Evolutionary conservation across 1,139 yeast genomes (phyloP).

Genomic region (Saccharomycopsis hybrid): DNA sequence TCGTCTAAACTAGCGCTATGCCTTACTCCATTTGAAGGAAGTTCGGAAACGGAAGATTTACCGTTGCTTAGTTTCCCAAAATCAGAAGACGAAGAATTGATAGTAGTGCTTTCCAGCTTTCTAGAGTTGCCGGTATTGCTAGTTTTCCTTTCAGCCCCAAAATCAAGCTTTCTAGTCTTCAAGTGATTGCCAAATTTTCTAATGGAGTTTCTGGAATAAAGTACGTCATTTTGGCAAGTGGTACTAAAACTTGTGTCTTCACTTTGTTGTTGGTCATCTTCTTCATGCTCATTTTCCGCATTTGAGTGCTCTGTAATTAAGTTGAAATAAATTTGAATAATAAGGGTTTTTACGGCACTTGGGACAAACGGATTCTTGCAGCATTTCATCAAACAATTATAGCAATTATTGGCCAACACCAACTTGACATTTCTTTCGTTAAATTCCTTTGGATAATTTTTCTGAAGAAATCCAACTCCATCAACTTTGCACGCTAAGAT

Average conservation of each 20-base stretch:
- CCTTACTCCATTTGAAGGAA: too few species aligned
- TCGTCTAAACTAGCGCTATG: too few species aligned
- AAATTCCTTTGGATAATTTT: too few species aligned
- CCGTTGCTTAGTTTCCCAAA: too few species aligned
- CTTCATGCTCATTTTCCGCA: slow-evolving; percentile 2
- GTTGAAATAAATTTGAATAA: slow-evolving; percentile 15
- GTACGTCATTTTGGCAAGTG: not conserved
- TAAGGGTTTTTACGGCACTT: slow-evolving; percentile 4
- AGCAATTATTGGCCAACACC: slow-evolving; percentile 7
- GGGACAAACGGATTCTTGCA: slow-evolving; percentile 17
- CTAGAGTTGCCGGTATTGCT: too few species aligned
- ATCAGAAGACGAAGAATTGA: too few species aligned
- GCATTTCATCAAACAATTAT: slow-evolving; percentile 11
- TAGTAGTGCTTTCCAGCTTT: too few species aligned
- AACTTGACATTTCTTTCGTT: not conserved
- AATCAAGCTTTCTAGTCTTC: slow-evolving; percentile 1
- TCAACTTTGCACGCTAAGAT: too few species aligned
- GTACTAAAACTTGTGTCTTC: not conserved
- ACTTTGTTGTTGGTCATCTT: not conserved
- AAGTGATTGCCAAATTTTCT: not conserved
- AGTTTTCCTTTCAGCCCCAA: not conserved
- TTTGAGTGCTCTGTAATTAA: slow-evolving; percentile 12
- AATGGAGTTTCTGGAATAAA: not conserved
- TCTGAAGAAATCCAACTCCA: too few species aligned
- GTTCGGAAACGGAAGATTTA: too few species aligned